phyloP scores from a whole-genome alignment of 2,329 filamentous ascomycete genomes.

The Colletotrichum salicis region DNA sequence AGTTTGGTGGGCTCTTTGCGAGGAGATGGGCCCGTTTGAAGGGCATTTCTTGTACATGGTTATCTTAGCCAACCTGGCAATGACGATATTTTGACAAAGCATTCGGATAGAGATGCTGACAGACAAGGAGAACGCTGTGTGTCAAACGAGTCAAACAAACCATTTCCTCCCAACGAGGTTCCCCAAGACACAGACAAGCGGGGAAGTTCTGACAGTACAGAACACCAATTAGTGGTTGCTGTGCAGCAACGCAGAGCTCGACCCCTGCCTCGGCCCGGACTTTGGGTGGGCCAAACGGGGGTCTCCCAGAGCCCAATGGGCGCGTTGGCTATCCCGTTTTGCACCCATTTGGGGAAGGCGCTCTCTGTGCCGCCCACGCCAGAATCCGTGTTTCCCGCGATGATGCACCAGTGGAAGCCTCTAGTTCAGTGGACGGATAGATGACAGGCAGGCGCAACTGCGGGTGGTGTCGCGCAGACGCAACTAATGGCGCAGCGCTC shows the following conservation, averaged over 20 bases:
- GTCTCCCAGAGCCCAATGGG: background rate
- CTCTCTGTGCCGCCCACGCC: background rate
- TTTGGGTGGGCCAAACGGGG: conserved; percentile 26
- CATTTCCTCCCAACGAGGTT: conserved; percentile 4
- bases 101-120: background rate
- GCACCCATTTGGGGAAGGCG: conserved; percentile 20
- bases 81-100: background rate
- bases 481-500: conserved; percentile 17
- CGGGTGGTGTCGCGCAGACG: conserved; percentile 4
- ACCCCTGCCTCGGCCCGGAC: conserved; percentile 29
- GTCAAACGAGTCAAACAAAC: conserved; percentile 12
- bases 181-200: conserved; percentile 9
- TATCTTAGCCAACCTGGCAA: background rate
- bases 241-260: conserved; percentile 27
- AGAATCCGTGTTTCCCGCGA: background rate
- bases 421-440: background rate
- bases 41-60: conserved; percentile 3
- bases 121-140: conserved; percentile 15
- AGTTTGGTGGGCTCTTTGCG: background rate
- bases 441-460: background rate
- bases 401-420: conserved; percentile 12
- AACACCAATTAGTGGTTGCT: conserved; percentile 8
- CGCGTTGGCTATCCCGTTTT: conserved; percentile 4
- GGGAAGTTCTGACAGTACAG: background rate
- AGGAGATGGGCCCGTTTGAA: background rate